A percentile compares a stretch with the other conserved stretches of the same genome.
Conservation (phyloP, 441 rosid species). For the Erysimum cheiri region DNA sequence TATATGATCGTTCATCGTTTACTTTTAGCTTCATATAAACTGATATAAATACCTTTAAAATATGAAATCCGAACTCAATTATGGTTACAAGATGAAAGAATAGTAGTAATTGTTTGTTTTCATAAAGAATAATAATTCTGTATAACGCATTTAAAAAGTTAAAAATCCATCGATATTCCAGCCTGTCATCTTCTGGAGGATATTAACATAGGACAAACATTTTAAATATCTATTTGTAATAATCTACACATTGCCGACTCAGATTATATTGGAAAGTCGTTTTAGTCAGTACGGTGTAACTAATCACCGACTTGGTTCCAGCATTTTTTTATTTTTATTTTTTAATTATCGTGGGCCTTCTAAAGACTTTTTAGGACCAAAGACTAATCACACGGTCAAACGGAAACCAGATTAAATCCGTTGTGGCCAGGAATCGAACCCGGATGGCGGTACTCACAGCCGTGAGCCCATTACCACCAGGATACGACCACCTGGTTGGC, state of each 20-base stretch:
- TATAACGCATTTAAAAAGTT: conserved; percentile 12
- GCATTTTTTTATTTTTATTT: too few species aligned
- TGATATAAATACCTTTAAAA: background rate
- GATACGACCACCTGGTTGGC: too few species aligned
- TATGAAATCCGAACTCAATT: conserved; percentile 4
- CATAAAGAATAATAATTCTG: background rate
- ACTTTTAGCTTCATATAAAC: conserved; percentile 8
- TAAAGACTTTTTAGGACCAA: too few species aligned
- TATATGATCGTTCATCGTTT: background rate
- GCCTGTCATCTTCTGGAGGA: conserved; percentile 12
- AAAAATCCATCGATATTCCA: background rate
- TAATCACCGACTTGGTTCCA: conserved; percentile 32
- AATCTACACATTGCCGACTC: conserved; percentile 41
- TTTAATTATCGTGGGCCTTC: too few species aligned
- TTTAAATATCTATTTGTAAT: background rate
- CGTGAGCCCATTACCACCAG: too few species aligned
- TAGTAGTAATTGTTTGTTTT: background rate
- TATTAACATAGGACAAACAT: background rate
- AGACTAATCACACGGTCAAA: too few species aligned
- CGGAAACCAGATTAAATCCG: too few species aligned
- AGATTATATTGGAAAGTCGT: conserved; percentile 35
- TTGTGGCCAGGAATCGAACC: too few species aligned
- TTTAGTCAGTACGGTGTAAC: conserved; percentile 22
- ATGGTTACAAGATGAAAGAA: background rate
- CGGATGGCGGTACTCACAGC: too few species aligned